phyloP scores from a whole-genome alignment of 148 eudicot genomes.

The Euryodendron excelsum region DNA sequence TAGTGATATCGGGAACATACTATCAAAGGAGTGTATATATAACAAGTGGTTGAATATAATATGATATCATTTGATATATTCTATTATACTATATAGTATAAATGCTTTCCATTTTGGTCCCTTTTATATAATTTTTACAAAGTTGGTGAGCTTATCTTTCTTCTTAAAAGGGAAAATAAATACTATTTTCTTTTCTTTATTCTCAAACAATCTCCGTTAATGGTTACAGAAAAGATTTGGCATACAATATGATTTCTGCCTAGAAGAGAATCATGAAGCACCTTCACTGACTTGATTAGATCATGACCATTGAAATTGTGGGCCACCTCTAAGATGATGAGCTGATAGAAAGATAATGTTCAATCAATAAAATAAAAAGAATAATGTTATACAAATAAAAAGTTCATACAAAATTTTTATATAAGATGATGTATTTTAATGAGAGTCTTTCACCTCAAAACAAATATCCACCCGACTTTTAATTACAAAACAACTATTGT shows the following conservation, averaged over 20 bases:
- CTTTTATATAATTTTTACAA: conserved; percentile 18
- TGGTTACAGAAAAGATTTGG: neutral
- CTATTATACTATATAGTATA: conserved; percentile 26
- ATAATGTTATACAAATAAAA: too few species aligned
- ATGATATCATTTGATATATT: conserved; percentile 13
- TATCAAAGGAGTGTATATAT: conserved; percentile 39
- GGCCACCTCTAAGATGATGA: conserved; percentile 8
- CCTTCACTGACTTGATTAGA: conserved; percentile 11
- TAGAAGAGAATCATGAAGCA: conserved; percentile 27
- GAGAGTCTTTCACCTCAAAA: too few species aligned
- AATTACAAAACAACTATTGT: too few species aligned
- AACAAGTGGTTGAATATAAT: conserved; percentile 37
- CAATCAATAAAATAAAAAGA: too few species aligned
- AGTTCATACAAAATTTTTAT: too few species aligned
- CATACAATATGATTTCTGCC: conserved; percentile 25
- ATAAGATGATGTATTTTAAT: too few species aligned
- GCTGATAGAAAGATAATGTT: neutral
- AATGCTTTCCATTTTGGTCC: conserved; percentile 11
- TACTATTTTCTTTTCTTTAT: neutral
- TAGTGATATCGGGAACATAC: conserved; percentile 45
- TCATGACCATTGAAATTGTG: conserved; percentile 19
- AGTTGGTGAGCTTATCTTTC: conserved; percentile 44
- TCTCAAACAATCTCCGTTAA: conserved; percentile 14
- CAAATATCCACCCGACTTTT: too few species aligned
- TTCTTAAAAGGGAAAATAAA: conserved; percentile 4